A percentile compares a stretch with the other conserved stretches of the same genome.
phyloP scores from a whole-genome alignment of 257 asterid genomes.

The Agastache rugosa region DNA sequence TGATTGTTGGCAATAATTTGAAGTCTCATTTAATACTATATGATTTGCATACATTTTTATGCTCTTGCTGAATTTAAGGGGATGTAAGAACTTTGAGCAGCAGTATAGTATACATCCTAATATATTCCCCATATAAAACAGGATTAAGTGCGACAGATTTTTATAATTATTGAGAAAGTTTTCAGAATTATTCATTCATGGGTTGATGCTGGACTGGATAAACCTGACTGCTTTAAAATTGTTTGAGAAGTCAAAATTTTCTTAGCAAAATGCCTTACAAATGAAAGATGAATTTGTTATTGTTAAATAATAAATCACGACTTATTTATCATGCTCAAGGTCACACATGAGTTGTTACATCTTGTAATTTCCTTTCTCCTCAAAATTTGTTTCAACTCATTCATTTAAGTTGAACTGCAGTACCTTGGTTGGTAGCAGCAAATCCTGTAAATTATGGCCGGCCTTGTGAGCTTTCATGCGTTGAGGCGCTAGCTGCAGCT shows the following conservation, averaged over 20 bases:
- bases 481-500: slow-evolving; percentile 97
- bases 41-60: slow-evolving; percentile 12
- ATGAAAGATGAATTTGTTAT: not conserved
- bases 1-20: slow-evolving; percentile 1
- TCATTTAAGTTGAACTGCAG: slow-evolving; percentile 50
- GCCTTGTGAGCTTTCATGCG: slow-evolving; percentile 96
- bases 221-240: not conserved
- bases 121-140: not conserved
- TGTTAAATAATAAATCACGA: not conserved
- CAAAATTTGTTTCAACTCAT: slow-evolving; percentile 28
- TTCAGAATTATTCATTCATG: not conserved
- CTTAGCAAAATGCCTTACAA: not conserved
- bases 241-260: not conserved
- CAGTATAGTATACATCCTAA: not conserved
- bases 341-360: slow-evolving; percentile 10
- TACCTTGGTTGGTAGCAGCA: slow-evolving; percentile 99
- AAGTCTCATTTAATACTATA: slow-evolving; percentile 2
- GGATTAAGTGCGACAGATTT: not conserved
- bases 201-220: not conserved
- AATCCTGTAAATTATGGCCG: slow-evolving; percentile 98
- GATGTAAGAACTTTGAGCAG: slow-evolving; percentile 2
- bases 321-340: not conserved
- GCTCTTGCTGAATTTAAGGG: not conserved
- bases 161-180: not conserved
- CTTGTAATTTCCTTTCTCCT: slow-evolving; percentile 13